These are phyloP conservation scores for Erysimum cheiri DNA, from an alignment of 441 rosid genomes.

Conservation along the genomic window DNA sequence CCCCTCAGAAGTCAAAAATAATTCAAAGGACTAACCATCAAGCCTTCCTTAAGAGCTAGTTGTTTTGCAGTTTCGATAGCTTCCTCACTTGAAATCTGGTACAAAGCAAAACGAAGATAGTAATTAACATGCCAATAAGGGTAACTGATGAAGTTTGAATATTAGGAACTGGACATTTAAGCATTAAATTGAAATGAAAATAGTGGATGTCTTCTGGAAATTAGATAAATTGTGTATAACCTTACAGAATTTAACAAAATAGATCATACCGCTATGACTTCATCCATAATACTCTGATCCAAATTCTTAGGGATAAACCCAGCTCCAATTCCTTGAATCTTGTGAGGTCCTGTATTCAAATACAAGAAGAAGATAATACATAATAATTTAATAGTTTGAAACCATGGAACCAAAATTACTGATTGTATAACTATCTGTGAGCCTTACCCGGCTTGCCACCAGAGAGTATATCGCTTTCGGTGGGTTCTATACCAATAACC, in stretches of 20 bases:
- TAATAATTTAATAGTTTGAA: neutral
- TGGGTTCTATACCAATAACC: constrained; percentile 94
- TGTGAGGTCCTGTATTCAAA: constrained; percentile 84
- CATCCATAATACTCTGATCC: constrained; percentile 78
- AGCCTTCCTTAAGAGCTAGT: constrained; percentile 85
- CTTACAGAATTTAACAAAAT: constrained; percentile 6
- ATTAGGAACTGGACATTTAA: neutral
- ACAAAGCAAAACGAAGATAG: constrained; percentile 18
- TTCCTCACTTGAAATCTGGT: constrained; percentile 81
- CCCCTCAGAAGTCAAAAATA: neutral
- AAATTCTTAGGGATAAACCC: constrained; percentile 90
- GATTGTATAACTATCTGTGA: neutral
- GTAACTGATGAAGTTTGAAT: constrained; percentile 14
- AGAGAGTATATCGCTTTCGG: constrained; percentile 86
- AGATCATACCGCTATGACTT: constrained; percentile 72
- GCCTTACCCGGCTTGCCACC: constrained; percentile 96
- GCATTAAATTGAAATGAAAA: neutral
- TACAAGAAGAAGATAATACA: neutral
- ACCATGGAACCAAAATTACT: neutral
- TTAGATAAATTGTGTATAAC: constrained; percentile 3
- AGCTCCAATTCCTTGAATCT: constrained; percentile 99
- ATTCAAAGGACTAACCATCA: constrained; percentile 61
- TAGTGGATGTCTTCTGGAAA: neutral
- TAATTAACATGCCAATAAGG: neutral
- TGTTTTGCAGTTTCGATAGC: constrained; percentile 82